Conservation (phyloP, 768 basidiomycete species). For the Mycena albidolilacea region DNA sequence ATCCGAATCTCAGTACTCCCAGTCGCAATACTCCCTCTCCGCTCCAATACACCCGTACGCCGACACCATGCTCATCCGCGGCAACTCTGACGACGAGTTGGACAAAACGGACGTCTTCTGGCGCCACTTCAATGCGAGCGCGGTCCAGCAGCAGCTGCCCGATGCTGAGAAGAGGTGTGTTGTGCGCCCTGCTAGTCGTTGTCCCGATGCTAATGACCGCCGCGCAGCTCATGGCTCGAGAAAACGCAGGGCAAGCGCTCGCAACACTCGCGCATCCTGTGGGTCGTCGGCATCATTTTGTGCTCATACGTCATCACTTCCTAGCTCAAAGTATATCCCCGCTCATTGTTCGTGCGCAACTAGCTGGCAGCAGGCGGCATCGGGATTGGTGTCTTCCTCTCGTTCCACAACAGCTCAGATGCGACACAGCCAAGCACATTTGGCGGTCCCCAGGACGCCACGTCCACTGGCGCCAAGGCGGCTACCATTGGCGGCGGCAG, state of each 20-base stretch:
- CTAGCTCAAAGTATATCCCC: background rate
- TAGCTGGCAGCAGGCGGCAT: conserved; percentile 38
- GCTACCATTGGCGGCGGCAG: background rate
- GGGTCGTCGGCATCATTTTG: conserved; percentile 34
- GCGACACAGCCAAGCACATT: conserved; percentile 17
- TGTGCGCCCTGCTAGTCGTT: background rate
- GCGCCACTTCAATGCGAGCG: conserved; percentile 39
- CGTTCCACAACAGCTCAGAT: conserved; percentile 28
- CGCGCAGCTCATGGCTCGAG: conserved; percentile 36
- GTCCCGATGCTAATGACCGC: background rate
- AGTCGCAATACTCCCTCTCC: conserved; percentile 14
- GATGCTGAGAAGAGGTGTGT: conserved; percentile 36
- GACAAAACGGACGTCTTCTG: conserved; percentile 34
- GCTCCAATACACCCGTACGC: conserved; percentile 7
- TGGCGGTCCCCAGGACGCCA: conserved; percentile 31
- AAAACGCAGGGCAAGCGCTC: conserved; percentile 35
- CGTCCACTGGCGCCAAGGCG: conserved; percentile 4
- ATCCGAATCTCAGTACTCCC: conserved; percentile 22
- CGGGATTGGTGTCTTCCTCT: conserved; percentile 35
- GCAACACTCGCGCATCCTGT: conserved; percentile 22
- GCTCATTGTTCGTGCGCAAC: background rate
- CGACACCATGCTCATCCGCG: conserved; percentile 33
- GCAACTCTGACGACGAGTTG: conserved; percentile 36
- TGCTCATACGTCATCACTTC: conserved; percentile 24
- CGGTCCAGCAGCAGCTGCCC: conserved; percentile 20